A percentile compares a stretch with the other conserved stretches of the same genome.
Conservation (phyloP, 176 grass and related monocot species). For the Aegilops speltoides region DNA sequence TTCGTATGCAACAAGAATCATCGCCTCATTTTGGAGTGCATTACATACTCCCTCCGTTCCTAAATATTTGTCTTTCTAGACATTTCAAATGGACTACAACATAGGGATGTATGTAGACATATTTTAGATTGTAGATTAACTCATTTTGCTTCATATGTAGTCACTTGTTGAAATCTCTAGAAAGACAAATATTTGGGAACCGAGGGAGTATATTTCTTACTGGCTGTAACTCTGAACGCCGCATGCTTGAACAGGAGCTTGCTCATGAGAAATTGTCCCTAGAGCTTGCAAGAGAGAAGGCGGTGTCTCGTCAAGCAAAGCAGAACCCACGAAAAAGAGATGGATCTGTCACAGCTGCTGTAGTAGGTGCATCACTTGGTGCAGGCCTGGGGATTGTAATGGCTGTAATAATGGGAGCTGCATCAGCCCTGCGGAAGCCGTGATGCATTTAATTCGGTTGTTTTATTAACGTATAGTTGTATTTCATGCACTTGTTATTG, state of each 20-base stretch:
- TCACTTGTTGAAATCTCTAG: no score
- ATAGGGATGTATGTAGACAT: no score
- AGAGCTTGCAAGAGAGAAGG: constrained; percentile 62
- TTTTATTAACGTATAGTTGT: background rate
- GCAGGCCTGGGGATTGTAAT: constrained; percentile 86
- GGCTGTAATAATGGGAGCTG: constrained; percentile 95
- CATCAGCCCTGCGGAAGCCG: constrained; percentile 82
- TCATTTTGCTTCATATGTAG: no score
- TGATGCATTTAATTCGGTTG: constrained; percentile 22
- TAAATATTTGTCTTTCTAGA: no score
- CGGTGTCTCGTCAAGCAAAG: constrained; percentile 34
- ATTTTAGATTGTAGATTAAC: no score
- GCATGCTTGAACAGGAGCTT: constrained; percentile 54
- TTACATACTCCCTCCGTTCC: background rate
- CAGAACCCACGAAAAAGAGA: constrained; percentile 55
- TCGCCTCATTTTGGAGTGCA: background rate
- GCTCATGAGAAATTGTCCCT: constrained; percentile 59
- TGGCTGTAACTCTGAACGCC: constrained; percentile 8
- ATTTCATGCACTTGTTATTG: background rate
- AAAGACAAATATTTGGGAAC: no score
- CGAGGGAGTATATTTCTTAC: background rate
- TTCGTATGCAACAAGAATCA: background rate
- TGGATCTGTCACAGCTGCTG: constrained; percentile 79
- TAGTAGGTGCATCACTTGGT: constrained; percentile 84
- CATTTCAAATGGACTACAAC: no score